Base-by-base conservation (phyloP, 495 filamentous ascomycete genomes). In the Hyphodiscus hymeniophilus region DNA sequence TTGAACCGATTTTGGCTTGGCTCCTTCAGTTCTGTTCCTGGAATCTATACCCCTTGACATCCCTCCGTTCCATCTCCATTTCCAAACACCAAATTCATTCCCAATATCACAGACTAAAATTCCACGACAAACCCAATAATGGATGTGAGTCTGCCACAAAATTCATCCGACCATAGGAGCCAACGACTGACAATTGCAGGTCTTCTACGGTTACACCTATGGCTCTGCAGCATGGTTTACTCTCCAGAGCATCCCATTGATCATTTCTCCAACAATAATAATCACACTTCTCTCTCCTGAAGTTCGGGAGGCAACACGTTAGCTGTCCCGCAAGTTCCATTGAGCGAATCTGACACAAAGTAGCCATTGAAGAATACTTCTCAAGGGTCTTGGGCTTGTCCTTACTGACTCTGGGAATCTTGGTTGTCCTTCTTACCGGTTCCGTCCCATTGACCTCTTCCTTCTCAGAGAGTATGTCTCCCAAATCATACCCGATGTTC, bases 361-460 rank as follows among this genome's bases (percentile, higher is more conserved):
- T 48, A 79, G 81, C 62, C 12, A 68, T 88, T n/a, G 85, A 90
- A 63, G 59, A 72, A 10, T 94, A 94, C 67, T 76, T 89, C 57
- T 76, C 80, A 32, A 82, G 86, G 23, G 75, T 72, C 20, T 66
- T 87, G 0, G 85, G 85, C 35, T 60, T 94, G 30, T 61, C 77
- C 17, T 66, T 87, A 22, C 56, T 94, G 16, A 70, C 82, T 22
- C 64, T 94, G 16, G 81, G 79, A 31, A 52, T 77, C 10, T 62
- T 91, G 28, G 74, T 73, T 5, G 64, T 89, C 28, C 73, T 89
- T 45, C 66, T 91, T 1, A 84, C 85, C 0, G 89, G 88, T 45
- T 75, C 76, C 4, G 72, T 94, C n/a, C 89, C 88, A 0, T 63
- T 94, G 15, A 76, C 73, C 2, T 71, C 78, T 13, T 54, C 66